Evolutionary conservation across 495 filamentous ascomycete genomes (phyloP).

Genomic region (Penicillium paxilli): DNA sequence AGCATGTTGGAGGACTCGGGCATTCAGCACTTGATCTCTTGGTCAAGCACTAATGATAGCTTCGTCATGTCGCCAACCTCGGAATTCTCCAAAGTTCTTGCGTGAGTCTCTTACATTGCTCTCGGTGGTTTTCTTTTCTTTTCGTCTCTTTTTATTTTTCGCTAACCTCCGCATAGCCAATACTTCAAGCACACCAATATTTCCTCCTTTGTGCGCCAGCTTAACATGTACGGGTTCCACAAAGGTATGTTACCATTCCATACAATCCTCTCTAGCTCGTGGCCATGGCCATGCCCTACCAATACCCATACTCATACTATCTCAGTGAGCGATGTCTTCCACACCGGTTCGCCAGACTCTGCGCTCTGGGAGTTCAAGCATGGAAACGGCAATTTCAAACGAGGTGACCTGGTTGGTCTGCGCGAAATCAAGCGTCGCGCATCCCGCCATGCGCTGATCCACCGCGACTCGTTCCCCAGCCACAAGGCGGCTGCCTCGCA

Average conservation of each 20-base stretch:
- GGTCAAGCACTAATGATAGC: slow-evolving; percentile 90
- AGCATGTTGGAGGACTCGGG: slow-evolving; percentile 95
- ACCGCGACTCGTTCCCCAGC: slow-evolving; percentile 85
- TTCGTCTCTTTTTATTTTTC: too few species aligned
- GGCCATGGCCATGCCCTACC: too few species aligned
- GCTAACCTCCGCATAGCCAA: slow-evolving; percentile 55
- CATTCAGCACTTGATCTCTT: slow-evolving; percentile 94
- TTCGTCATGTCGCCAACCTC: slow-evolving; percentile 97
- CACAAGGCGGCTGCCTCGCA: slow-evolving; percentile 74
- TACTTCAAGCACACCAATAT: slow-evolving; percentile 99
- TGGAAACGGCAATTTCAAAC: slow-evolving; percentile 95
- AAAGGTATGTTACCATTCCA: slow-evolving; percentile 67
- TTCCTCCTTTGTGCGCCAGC: slow-evolving; percentile 94
- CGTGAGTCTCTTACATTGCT: slow-evolving; percentile 59
- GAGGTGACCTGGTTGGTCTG: slow-evolving; percentile 87
- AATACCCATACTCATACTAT: too few species aligned
- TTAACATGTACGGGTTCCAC: slow-evolving; percentile 99
- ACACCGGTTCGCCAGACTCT: slow-evolving; percentile 92
- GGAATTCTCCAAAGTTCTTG: slow-evolving; percentile 97
- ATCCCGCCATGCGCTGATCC: slow-evolving; percentile 92
- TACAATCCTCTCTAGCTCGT: too few species aligned
- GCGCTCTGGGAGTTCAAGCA: slow-evolving; percentile 99
- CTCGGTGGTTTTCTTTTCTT: too few species aligned
- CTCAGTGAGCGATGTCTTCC: slow-evolving; percentile 99
- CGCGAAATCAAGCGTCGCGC: slow-evolving; percentile 95